Evolutionary conservation across 495 filamentous ascomycete species (phyloP).

Genomic region (Niebla homalea): DNA sequence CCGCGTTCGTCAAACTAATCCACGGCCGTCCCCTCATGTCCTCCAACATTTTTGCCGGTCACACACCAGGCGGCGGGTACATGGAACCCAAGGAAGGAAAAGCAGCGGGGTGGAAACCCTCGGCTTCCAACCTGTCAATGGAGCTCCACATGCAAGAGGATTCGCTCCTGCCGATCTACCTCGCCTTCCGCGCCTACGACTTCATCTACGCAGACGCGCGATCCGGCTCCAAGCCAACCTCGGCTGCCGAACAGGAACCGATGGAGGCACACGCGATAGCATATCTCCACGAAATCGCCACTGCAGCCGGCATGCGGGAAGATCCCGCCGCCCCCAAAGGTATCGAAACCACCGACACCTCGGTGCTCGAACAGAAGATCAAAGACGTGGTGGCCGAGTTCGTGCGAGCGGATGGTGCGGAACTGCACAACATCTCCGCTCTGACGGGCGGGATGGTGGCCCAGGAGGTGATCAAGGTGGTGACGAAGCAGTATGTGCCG

Average conservation of each 20-base stretch:
- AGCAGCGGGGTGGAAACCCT: constrained; percentile 19
- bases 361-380: constrained; percentile 18
- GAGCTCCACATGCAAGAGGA: constrained; percentile 18
- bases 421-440: constrained; percentile 90
- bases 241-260: background rate
- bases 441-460: constrained; percentile 83
- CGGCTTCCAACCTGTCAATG: constrained; percentile 15
- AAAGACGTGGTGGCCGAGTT: constrained; percentile 48
- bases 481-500: constrained; percentile 93
- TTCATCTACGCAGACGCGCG: constrained; percentile 25
- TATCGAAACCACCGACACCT: background rate
- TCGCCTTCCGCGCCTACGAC: constrained; percentile 59
- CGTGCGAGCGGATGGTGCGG: constrained; percentile 64
- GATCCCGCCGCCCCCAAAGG: background rate
- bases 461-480: constrained; percentile 90
- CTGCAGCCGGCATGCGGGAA: background rate
- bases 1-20: constrained; percentile 83
- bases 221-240: background rate
- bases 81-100: background rate
- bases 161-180: constrained; percentile 64
- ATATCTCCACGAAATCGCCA: background rate
- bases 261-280: background rate
- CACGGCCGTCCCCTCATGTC: constrained; percentile 44
- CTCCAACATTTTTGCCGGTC: constrained; percentile 18
- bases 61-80: constrained; percentile 3